Percentiles rank a stretch among this genome's conserved stretches.
phyloP scores from a whole-genome alignment of 192 early-diverging fungal genomes.

The Piromyces sp. region DNA sequence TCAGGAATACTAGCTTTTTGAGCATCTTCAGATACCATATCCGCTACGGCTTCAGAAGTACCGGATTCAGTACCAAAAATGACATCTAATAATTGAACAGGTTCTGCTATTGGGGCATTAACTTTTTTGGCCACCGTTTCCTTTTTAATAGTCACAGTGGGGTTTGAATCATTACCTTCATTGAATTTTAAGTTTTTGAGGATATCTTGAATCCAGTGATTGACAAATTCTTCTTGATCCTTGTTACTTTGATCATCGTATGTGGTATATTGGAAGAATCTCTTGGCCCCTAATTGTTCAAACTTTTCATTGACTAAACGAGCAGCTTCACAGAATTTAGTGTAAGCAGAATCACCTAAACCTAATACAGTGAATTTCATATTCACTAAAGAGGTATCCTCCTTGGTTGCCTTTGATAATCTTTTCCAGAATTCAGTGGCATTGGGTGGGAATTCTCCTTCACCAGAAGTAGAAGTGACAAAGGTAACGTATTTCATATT shows the following conservation, averaged over 20 bases:
- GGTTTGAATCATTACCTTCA: too few relatives aligned
- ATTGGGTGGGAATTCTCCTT: slow-evolving; percentile 91
- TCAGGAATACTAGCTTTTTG: slow-evolving; percentile 30
- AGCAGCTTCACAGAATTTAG: not conserved
- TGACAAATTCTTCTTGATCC: not conserved
- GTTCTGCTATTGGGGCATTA: too few relatives aligned
- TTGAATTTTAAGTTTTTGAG: too few relatives aligned
- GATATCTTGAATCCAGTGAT: not conserved
- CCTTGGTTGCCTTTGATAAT: slow-evolving; percentile 36
- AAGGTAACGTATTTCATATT: slow-evolving; percentile 62
- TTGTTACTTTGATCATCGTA: not conserved
- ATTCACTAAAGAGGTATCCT: slow-evolving; percentile 33
- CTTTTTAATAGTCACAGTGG: too few relatives aligned
- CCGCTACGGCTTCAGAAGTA: not conserved
- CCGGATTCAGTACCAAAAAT: not conserved
- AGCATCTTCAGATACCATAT: not conserved
- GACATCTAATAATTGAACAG: not conserved
- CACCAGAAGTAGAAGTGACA: slow-evolving; percentile 74
- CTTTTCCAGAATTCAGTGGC: slow-evolving; percentile 75
- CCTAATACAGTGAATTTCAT: slow-evolving; percentile 70
- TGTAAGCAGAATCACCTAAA: slow-evolving; percentile 47
- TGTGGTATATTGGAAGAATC: not conserved
- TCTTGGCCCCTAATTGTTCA: not conserved
- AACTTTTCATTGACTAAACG: not conserved
- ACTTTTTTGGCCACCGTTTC: too few relatives aligned